Base-by-base conservation (phyloP, 163 green algal species). In the Chlorella variabilis region DNA sequence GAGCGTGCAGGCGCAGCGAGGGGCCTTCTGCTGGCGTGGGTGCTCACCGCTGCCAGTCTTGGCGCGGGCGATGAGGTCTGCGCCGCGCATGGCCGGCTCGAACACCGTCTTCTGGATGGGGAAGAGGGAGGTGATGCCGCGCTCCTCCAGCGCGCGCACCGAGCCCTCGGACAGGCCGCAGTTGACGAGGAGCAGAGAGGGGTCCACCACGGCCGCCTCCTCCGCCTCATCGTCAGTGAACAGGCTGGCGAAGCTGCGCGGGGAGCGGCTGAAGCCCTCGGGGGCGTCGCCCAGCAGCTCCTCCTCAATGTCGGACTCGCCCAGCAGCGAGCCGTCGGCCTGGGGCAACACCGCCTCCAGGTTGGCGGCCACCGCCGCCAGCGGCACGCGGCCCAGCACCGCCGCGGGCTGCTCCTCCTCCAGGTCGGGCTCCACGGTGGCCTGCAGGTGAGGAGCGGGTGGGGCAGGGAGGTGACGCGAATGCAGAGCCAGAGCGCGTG, bases 61-160 rank as follows among this genome's bases (percentile, higher is more conserved):
- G 41, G 97, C 97, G 51, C 97, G 91, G 1, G 90, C 95, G 71
- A 99, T 97, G n/a, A 99, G 70, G 85, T 99, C 97, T 3, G 82
- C 81, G 4, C 97, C 96, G 42, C 89, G 82, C 82, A 91, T 90
- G n/a, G 88, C 89, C 18, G 93, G 92, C 56, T 89, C 83, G 48
- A 97, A 91, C 61, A 98, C 94, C 13, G 90, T 75, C 69, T 95
- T 94, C 87, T 98, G 95, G 83, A 98, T 96, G 69, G 94, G 88
- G 83, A 98, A 98, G 23, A 95, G 77, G 25, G 85, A 41, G 25
- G 48, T 84, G 80, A 95, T 93, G 79, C 88, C 88, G 33, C 82
- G 70, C 29, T 73, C 59, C 58, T 87, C 75, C 61, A 95, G 80
- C 0, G 86, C 86, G 11, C 73, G 48, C 36, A 80, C 73, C 18